phyloP scores from a whole-genome alignment of 2,329 filamentous ascomycete genomes.

The Acrocalymma vagum region DNA sequence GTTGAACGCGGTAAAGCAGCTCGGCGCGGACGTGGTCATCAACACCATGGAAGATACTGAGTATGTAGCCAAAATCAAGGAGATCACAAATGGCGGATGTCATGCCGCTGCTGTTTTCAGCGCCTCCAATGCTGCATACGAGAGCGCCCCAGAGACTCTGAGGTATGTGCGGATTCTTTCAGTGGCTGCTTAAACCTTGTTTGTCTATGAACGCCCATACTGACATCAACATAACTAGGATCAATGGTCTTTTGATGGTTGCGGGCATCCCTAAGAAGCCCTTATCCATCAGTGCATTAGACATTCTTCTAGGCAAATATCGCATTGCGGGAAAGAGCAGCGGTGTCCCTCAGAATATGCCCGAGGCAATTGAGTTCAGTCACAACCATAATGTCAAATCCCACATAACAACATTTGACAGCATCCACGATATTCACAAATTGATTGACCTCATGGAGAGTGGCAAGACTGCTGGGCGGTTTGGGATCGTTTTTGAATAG shows the following conservation, averaged over 20 bases:
- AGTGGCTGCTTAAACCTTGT: too few species aligned
- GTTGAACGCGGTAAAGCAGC: conserved; percentile 33
- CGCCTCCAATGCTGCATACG: conserved; percentile 44
- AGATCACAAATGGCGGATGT: conserved; percentile 44
- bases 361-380: conserved; percentile 50
- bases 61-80: conserved; percentile 46
- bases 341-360: conserved; percentile 49
- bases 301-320: conserved; percentile 46
- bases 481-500: too few species aligned
- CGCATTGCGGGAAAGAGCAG: conserved; percentile 50
- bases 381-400: conserved; percentile 47
- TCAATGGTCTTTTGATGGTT: conserved; percentile 48
- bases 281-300: conserved; percentile 19
- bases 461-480: conserved; percentile 33
- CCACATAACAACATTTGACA: conserved; percentile 37
- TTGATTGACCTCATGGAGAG: conserved; percentile 44
- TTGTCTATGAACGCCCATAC: not conserved
- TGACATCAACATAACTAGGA: too few species aligned
- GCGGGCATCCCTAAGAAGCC: conserved; percentile 34
- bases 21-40: conserved; percentile 48
- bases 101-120: conserved; percentile 52
- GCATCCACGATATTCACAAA: conserved; percentile 38
- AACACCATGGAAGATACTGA: conserved; percentile 44
- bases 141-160: conserved; percentile 41
- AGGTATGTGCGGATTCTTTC: too few species aligned